phyloP scores from a whole-genome alignment of 2,329 filamentous ascomycete genomes.

The Capronia coronata region DNA sequence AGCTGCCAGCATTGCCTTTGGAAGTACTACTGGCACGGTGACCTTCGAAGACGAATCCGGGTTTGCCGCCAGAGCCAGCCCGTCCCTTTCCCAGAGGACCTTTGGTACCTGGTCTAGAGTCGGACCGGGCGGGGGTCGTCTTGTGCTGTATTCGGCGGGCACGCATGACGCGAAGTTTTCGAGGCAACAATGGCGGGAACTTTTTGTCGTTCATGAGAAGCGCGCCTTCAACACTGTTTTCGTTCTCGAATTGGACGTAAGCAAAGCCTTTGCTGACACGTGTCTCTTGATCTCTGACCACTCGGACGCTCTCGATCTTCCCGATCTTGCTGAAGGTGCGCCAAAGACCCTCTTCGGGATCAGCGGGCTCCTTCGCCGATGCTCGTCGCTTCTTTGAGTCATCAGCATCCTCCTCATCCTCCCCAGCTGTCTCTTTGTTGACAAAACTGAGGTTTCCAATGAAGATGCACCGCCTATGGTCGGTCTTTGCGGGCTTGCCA shows the following conservation, averaged over 20 bases:
- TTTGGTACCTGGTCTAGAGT: constrained; percentile 24
- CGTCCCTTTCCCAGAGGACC: neutral
- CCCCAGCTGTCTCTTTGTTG: constrained; percentile 68
- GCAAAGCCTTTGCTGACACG: constrained; percentile 94
- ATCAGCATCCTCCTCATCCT: constrained; percentile 55
- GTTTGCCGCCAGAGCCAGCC: neutral
- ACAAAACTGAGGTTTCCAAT: constrained; percentile 95
- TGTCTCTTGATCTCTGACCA: constrained; percentile 81
- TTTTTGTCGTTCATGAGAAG: constrained; percentile 83
- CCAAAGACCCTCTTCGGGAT: constrained; percentile 92
- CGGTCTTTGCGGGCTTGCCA: constrained; percentile 73
- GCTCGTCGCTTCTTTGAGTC: constrained; percentile 65
- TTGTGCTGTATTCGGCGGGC: constrained; percentile 55
- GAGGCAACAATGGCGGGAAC: constrained; percentile 88
- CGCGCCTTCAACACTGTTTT: constrained; percentile 83
- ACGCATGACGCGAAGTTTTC: constrained; percentile 75
- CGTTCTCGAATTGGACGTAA: constrained; percentile 92
- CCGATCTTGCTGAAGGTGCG: constrained; percentile 69
- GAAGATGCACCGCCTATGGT: constrained; percentile 87
- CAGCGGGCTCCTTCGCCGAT: constrained; percentile 63
- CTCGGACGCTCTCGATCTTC: constrained; percentile 85
- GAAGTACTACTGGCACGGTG: constrained; percentile 36
- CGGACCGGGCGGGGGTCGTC: constrained; percentile 28
- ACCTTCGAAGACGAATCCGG: constrained; percentile 40
- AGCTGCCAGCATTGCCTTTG: constrained; percentile 34